Base-by-base conservation (phyloP, 768 basidiomycete genomes). In the Mycena olivaceomarginata region DNA sequence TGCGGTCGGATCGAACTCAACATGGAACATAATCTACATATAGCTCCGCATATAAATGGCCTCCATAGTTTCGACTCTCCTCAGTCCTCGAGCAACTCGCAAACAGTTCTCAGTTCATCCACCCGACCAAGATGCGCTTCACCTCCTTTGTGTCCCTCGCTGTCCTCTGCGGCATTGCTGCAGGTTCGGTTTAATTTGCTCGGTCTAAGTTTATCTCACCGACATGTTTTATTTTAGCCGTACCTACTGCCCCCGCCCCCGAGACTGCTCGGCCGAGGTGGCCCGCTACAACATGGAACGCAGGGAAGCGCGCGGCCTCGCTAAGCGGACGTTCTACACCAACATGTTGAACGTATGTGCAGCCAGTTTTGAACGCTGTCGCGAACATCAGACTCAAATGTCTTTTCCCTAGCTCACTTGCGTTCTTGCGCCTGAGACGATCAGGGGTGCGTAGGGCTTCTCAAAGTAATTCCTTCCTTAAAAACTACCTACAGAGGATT, bases 211-310 rank as follows among this genome's bases (percentile, higher is more conserved):
- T 25, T 51, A 39, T 48, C 40, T 56, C 20, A 39, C 41, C 43
- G 56, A 41, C 43, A 20, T 15, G 18, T 2, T 37, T 13, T 62
- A 37, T n/a, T 5, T 22, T 53, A 81, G 80, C 80, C 22, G 56
- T 75, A 8, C 80, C 77, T 4, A 65, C 67, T 46, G 53, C 51
- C 16, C 67, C 51, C 41, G 40, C 62, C 7, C 51, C 15, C 53
- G 62, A 46, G 81, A 82, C 25, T 83, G 82, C 74, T 82, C 82
- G 15, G 81, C 81, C 22, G 82, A 81, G 70, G 70, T 75, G 18
- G 67, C 74, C 25, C 15, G 53, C 20, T 75, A 64, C 62, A 75
- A 69, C 74, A 63, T 43, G 60, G 41, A 63, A 22, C 67, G 74
- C 4, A 68, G 80, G 51, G 82, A 75, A 25, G 79, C 79, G 39